These are phyloP conservation scores for Rhodotorula paludigena DNA, from an alignment of 768 basidiomycete genomes.

Conservation along the genomic window DNA sequence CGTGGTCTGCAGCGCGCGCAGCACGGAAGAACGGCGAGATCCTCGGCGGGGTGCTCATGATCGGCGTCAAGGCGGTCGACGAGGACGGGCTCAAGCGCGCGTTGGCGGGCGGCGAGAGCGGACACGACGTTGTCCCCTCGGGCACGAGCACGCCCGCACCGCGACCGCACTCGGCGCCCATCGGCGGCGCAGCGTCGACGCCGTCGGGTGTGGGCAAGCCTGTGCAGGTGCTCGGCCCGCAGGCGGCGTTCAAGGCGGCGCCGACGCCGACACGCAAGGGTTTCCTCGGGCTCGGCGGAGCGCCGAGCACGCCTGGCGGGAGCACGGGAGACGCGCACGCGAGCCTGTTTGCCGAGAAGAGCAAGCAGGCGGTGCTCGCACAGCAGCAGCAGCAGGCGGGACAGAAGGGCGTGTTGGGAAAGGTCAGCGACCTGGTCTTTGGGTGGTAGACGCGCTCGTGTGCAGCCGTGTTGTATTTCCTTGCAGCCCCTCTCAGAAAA, in stretches of 20 bases:
- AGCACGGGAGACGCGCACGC: slow-evolving; percentile 23
- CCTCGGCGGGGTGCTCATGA: slow-evolving; percentile 62
- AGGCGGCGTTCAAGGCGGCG: slow-evolving; percentile 31
- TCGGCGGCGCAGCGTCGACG: not conserved
- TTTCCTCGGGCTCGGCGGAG: slow-evolving; percentile 19
- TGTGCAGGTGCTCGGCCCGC: slow-evolving; percentile 28
- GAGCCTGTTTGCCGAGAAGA: slow-evolving; percentile 39
- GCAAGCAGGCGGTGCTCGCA: slow-evolving; percentile 31
- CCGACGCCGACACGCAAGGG: slow-evolving; percentile 34
- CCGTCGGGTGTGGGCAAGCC: slow-evolving; percentile 22
- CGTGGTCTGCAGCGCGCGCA: slow-evolving; percentile 70
- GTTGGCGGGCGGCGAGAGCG: slow-evolving; percentile 10
- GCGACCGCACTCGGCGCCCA: not conserved
- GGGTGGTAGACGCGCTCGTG: slow-evolving; percentile 28
- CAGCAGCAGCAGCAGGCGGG: slow-evolving; percentile 23
- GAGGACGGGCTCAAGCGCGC: slow-evolving; percentile 29
- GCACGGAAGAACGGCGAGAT: slow-evolving; percentile 78
- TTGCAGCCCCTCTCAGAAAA: too few relatives aligned
- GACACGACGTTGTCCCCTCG: not conserved
- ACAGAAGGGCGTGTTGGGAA: slow-evolving; percentile 37
- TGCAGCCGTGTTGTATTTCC: too few relatives aligned
- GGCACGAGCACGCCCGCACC: not conserved
- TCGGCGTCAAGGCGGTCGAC: slow-evolving; percentile 60
- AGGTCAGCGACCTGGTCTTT: slow-evolving; percentile 38
- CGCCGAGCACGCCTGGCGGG: not conserved